Evolutionary conservation across 2,329 filamentous ascomycete genomes (phyloP).

Genomic region (Fusarium tjaetaba): DNA sequence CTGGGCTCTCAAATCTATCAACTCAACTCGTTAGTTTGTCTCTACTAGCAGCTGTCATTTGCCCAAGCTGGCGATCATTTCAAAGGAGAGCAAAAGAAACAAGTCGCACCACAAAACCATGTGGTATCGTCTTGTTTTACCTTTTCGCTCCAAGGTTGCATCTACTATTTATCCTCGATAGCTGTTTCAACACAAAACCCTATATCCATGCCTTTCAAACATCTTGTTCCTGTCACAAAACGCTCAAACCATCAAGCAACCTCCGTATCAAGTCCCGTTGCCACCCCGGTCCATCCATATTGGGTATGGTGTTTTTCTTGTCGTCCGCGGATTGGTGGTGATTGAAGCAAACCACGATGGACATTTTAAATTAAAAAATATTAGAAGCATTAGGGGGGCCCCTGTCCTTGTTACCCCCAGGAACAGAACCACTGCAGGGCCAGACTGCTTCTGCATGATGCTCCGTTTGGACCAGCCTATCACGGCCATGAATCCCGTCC

Average conservation of each 20-base stretch:
- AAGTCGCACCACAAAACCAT: background rate
- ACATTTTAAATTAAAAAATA: constrained; percentile 38
- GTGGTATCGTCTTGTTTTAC: background rate
- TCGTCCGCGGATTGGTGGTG: constrained; percentile 18
- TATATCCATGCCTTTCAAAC: constrained; percentile 6
- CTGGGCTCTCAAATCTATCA: constrained; percentile 4
- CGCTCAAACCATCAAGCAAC: background rate
- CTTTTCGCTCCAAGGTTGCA: background rate
- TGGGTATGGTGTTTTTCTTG: constrained; percentile 20
- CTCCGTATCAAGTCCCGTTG: background rate
- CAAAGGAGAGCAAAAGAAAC: background rate
- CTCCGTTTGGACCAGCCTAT: constrained; percentile 28
- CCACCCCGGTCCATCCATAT: constrained; percentile 19
- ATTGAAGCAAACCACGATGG: constrained; percentile 27
- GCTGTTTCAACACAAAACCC: constrained; percentile 15
- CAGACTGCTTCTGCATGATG: constrained; percentile 24
- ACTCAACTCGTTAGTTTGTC: background rate
- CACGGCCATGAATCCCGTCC: constrained; percentile 23
- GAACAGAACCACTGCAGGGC: background rate
- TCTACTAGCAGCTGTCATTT: constrained; percentile 23
- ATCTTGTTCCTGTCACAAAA: constrained; percentile 6
- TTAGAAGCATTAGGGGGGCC: constrained; percentile 10
- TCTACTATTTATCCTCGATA: background rate
- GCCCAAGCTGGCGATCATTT: constrained; percentile 14
- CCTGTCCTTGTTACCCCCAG: constrained; percentile 11